phyloP scores from a whole-genome alignment of 495 filamentous ascomycete species.

The Pyrenula massariospora region DNA sequence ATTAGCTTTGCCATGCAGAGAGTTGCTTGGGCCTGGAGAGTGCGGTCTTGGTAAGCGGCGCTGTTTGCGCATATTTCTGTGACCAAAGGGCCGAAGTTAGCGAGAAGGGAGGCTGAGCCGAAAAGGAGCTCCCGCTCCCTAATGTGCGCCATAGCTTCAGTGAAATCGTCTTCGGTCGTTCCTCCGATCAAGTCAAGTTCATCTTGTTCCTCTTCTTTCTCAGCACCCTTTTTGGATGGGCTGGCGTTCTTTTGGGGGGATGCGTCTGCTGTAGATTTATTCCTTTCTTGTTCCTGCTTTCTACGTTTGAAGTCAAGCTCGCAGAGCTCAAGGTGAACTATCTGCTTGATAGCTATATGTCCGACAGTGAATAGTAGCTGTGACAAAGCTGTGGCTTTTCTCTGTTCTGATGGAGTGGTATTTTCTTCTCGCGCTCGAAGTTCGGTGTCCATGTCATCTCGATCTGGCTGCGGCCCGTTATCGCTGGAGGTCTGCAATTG shows the following conservation, averaged over 20 bases:
- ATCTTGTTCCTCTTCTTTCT: conserved; percentile 42
- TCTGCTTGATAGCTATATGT: conserved; percentile 96
- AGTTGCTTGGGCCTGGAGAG: conserved; percentile 84
- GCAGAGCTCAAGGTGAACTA: conserved; percentile 96
- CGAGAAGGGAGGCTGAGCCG: conserved; percentile 69
- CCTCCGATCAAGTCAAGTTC: conserved; percentile 95
- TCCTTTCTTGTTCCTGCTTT: conserved; percentile 91
- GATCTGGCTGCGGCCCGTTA: conserved; percentile 20
- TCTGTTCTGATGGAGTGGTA: conserved; percentile 20
- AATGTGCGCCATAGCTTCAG: conserved; percentile 88
- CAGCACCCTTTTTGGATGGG: conserved; percentile 33
- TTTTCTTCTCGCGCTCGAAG: conserved; percentile 38
- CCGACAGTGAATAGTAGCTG: conserved; percentile 93
- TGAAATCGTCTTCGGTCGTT: conserved; percentile 97
- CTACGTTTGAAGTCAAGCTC: conserved; percentile 95
- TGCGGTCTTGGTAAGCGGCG: conserved; percentile 73
- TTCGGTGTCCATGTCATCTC: conserved; percentile 15
- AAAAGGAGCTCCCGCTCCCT: conserved; percentile 90
- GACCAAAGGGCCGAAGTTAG: conserved; percentile 83
- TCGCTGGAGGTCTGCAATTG: conserved; percentile 13
- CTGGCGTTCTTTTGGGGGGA: conserved; percentile 39
- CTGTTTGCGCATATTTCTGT: conserved; percentile 91
- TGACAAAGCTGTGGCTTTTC: conserved; percentile 46
- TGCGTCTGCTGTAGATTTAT: conserved; percentile 27
- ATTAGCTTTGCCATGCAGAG: conserved; percentile 97